Evolutionary conservation across 2,329 filamentous ascomycete species (phyloP), one percentile per base, ranked within the genome.

Genomic region (Colletotrichum somersetense): DNA sequence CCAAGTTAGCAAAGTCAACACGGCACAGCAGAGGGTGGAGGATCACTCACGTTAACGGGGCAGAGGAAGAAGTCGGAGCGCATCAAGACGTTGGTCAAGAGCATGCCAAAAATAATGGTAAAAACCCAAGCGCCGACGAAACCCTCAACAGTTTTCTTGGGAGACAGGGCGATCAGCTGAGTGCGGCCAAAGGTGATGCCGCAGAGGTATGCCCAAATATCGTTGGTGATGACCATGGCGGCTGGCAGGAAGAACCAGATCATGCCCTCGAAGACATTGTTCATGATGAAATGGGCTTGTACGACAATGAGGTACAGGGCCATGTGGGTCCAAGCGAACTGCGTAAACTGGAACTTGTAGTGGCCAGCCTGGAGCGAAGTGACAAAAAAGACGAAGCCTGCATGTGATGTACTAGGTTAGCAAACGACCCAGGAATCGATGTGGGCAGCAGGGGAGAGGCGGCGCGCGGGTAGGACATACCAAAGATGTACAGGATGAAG

Each of bases 291-390:
- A 82, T 99, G 96, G 18, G 96, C 95, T 83, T 99, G 95, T 7
- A 97, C 95, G 50, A 98, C 96, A 78, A 99, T 98, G 78, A 99
- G 88, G 86, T 97, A 98, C 26, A 99, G 89, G 6, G 97, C 96
- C 95, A 99, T 98, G 82, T 99, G 96, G 18, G 96, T 98, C 96
- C 96, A 99, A 66, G 95, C 96, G 79, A 98, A 99, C 83, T 99
- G 96, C 74, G 95, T 97, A 84, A 99, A 99, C 83, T 99, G 96
- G 85, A 99, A 98, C 81, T 92, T 94, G 87, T 98, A 98, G 83
- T 98, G 93, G 53, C 96, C 95, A 76, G 97, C 96, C 83, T 98
- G 94, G 67, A 99, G 89, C 11, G 96, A 97, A 59, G 91, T 92
- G 77, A 99, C 96, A 81, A 99, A 99, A 87, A 97, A 98, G 76